phyloP scores from a whole-genome alignment of 2,329 filamentous ascomycete genomes.

The Botrytis hyacinthi region DNA sequence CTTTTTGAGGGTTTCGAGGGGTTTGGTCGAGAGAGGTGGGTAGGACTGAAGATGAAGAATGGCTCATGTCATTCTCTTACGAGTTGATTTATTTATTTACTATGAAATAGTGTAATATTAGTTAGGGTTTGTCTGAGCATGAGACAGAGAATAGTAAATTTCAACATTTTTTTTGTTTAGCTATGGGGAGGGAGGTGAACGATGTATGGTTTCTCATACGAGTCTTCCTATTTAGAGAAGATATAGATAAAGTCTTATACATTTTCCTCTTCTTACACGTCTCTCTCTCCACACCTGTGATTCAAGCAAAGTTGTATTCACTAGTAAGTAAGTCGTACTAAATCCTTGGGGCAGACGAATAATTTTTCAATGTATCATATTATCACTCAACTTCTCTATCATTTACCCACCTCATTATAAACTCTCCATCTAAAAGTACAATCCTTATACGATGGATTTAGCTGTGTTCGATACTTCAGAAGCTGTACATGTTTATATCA shows the following conservation, averaged over 20 bases:
- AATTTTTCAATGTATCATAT: too few species aligned
- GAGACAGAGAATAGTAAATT: too few species aligned
- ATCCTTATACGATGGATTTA: background rate
- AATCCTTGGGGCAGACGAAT: too few species aligned
- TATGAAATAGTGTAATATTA: too few species aligned
- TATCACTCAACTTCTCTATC: background rate
- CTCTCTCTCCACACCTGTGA: background rate
- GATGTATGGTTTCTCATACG: background rate
- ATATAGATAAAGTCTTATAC: background rate
- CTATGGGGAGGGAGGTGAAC: too few species aligned
- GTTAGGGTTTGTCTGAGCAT: too few species aligned
- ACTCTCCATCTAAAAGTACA: background rate
- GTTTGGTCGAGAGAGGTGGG: background rate
- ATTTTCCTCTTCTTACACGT: background rate
- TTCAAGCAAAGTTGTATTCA: background rate
- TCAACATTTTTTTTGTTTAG: too few species aligned
- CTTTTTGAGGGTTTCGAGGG: background rate
- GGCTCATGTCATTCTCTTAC: background rate
- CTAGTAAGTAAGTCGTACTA: background rate
- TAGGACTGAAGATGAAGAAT: too few species aligned
- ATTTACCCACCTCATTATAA: background rate
- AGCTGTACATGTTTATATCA: background rate
- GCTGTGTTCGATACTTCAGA: too few species aligned
- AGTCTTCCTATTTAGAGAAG: background rate
- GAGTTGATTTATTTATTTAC: too few species aligned